Evolutionary conservation across 106 monocot genomes (phyloP), one percentile per base, ranked within the genome.

Genomic region (Allium cepa): DNA sequence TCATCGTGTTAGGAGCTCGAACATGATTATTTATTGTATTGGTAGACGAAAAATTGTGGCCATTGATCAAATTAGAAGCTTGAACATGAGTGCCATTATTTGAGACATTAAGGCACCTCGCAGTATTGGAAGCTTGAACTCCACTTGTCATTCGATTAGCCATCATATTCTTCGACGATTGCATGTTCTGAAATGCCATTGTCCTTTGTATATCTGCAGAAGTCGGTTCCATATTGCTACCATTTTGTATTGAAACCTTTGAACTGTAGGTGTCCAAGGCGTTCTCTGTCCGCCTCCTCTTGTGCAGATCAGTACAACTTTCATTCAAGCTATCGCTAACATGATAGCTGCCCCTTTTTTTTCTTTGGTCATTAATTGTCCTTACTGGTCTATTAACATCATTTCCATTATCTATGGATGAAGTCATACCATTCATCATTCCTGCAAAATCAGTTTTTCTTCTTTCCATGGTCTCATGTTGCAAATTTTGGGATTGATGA

Each of bases 231-330:
- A 26, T 55, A 12, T 55, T 17, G 65, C 17, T 28, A 26, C 64
- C 59, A 51, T 65, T 81, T 26, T 27, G 52, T 11, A 50, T 53
- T 47, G 79, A 71, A 77, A 56, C 6, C 53, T 10, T 18, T 36
- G 55, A 50, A 8, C 9, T 27, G 56, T 4, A 16, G 3, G 53
- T 56, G 8, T 73, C 72, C 17, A 64, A 67, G 10, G 47, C 57
- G 46, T 75, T 60, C 26, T 72, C 75, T 55, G 66, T 71, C 75
- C 81, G 83, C 70, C 55, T 88, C 63, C 66, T 92, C 56, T 88
- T 88, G 57, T 26, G 64, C 50, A 28, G 51, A 56, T 76, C 63
- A 15, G 51, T 27, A 13, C 79, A 11, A 16, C 66, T 26, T 7
- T 26, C 56, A 56, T 69, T 9, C 47, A 61, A 60, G 59, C 7